phyloP scores from a whole-genome alignment of 768 basidiomycete genomes.

The Kwoniella sp. region DNA sequence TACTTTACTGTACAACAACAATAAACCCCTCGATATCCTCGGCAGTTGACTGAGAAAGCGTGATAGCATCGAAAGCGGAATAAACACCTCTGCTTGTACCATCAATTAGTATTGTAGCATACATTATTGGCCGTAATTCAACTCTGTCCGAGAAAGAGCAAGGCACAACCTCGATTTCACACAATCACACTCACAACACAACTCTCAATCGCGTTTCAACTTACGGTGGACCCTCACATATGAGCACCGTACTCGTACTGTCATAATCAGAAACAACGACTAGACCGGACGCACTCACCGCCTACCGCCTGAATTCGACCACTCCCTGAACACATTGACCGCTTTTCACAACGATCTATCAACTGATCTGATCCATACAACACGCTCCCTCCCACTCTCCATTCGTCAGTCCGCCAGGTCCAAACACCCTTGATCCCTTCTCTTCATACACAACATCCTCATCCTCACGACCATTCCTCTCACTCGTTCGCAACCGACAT shows the following conservation, averaged over 20 bases:
- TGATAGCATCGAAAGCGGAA: background rate
- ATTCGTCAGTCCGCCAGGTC: background rate
- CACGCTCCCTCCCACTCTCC: background rate
- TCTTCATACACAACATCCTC: constrained; percentile 1
- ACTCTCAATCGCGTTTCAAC: constrained; percentile 3
- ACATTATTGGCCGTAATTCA: background rate
- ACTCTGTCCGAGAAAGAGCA: background rate
- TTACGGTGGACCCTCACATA: background rate
- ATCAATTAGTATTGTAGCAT: background rate
- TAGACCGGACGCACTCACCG: background rate
- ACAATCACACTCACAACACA: background rate
- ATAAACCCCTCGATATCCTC: no score
- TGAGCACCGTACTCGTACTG: no score
- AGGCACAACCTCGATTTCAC: background rate
- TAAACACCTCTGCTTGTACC: background rate
- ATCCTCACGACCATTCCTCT: background rate
- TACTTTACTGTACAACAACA: no score
- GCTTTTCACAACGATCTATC: background rate
- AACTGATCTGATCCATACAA: no score
- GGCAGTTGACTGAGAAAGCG: background rate
- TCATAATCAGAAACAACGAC: background rate
- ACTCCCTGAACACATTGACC: background rate
- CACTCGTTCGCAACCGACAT: background rate
- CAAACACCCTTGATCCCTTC: background rate
- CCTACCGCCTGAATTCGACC: no score